Evolutionary conservation across 1,284 basidiomycete genomes (phyloP).

Genomic region (Ceratobasidium sp.): DNA sequence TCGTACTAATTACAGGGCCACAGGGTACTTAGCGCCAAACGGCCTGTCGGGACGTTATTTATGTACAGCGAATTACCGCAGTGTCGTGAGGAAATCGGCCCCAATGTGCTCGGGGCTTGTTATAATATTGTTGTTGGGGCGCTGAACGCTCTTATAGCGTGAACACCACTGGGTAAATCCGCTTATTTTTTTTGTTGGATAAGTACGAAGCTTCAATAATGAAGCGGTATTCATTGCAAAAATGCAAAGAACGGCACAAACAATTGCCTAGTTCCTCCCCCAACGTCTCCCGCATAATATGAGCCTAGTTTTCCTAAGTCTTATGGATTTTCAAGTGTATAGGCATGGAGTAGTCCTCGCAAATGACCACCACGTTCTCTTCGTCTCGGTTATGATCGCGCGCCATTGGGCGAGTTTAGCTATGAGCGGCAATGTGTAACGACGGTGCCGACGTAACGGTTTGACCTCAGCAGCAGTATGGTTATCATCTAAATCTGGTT

Average conservation of each 20-base stretch:
- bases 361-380: constrained; percentile 12
- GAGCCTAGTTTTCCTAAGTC: constrained; percentile 34
- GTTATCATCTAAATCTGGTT: constrained; percentile 1
- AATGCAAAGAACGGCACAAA: neutral
- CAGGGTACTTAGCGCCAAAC: too few relatives aligned
- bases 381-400: constrained; percentile 17
- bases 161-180: too few relatives aligned
- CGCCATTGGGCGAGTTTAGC: constrained; percentile 21
- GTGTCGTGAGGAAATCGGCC: too few relatives aligned
- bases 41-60: too few relatives aligned
- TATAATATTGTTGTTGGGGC: too few relatives aligned
- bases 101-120: too few relatives aligned
- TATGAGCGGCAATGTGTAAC: constrained; percentile 17
- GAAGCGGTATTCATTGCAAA: too few relatives aligned
- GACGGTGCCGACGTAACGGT: constrained; percentile 2
- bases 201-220: too few relatives aligned
- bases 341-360: constrained; percentile 26
- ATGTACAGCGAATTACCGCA: too few relatives aligned
- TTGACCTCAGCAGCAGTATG: neutral
- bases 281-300: neutral
- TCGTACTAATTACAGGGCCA: too few relatives aligned
- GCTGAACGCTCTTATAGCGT: too few relatives aligned
- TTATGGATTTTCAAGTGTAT: constrained; percentile 27
- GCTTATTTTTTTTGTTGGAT: too few relatives aligned
- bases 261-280: neutral